Base-by-base conservation (phyloP, 1,284 basidiomycete species). In the Schizophyllum amplum region DNA sequence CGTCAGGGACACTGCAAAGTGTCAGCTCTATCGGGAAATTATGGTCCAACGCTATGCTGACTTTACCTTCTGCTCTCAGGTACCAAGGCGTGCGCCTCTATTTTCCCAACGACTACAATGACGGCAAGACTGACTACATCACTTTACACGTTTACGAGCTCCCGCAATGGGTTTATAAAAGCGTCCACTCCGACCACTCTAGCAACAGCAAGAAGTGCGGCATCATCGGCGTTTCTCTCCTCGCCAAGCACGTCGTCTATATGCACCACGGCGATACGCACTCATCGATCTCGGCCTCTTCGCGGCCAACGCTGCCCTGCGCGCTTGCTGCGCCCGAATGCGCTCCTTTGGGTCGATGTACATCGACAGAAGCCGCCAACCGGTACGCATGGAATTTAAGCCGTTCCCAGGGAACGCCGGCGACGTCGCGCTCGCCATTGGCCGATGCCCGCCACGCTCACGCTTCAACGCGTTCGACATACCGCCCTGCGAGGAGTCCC, bases 141-240 rank as follows among this genome's bases (percentile, higher is more conserved):
- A 20, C 22, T 20, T 5, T 24, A n/a, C 27, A 47, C 22, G 52
- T 46, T 26, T 27, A 20, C 26, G 24, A 26, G n/a, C 52, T 54
- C n/a, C 42, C 52, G 5, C 15, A 24, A 24, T 27, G 23, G 17
- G 23, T 54, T 26, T 25, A 23, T n/a, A 26, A 54, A 13, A 11
- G 23, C 21, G 17, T 54, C 6, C 52, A 20, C 23, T 15, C 25
- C 6, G 52, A 54, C 33, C 15, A 17, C 15, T n/a, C 4, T 15
- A 24, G 15, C 17, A 54, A 54, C 27, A 54, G 42, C 26, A 54
- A 54, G 33, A 54, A 54, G 21, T 26, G 42, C 15, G 52, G 52
- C 5, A 54, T 54, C 5, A 24, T 54, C 9, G 52, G 52, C 22
- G n/a, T 54, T 1, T 59, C 60, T 17, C 55, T 63, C 52, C 55